Evolutionary conservation across 1,284 basidiomycete genomes (phyloP).

Genomic region (Athelia psychrophila): DNA sequence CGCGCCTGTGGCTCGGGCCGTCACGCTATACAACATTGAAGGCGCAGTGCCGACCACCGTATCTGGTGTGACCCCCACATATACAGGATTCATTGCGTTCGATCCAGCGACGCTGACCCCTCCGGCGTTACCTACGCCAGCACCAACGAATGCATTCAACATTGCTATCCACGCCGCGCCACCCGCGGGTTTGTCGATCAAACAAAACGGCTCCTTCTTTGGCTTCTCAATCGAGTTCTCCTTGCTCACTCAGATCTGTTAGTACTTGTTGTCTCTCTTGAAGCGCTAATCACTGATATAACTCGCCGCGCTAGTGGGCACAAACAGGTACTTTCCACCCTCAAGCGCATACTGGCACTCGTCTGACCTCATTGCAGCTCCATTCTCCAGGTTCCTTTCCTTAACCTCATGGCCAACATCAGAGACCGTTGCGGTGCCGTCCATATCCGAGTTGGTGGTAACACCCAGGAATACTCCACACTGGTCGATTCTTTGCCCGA

Average conservation of each 20-base stretch:
- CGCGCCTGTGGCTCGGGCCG: conserved; percentile 2
- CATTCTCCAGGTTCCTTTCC: conserved; percentile 39
- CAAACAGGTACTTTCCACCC: conserved; percentile 15
- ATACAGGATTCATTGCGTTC: conserved; percentile 5
- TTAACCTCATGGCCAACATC: conserved; percentile 55
- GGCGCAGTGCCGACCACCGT: not conserved
- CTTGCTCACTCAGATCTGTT: conserved; percentile 43
- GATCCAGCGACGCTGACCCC: conserved; percentile 5
- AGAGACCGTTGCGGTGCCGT: conserved; percentile 42
- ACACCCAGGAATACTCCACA: conserved; percentile 49
- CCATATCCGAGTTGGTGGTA: conserved; percentile 53
- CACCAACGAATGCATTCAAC: conserved; percentile 21
- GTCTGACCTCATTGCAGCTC: not conserved
- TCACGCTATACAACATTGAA: conserved; percentile 7
- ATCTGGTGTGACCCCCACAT: not conserved
- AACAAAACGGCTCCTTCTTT: conserved; percentile 44
- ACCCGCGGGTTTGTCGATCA: conserved; percentile 28
- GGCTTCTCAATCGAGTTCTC: conserved; percentile 59
- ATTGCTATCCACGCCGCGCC: not conserved
- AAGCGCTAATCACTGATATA: not conserved
- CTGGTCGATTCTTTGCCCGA: conserved; percentile 24
- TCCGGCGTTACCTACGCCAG: conserved; percentile 6
- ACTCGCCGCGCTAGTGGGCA: conserved; percentile 25
- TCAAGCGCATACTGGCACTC: not conserved
- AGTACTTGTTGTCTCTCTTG: conserved; percentile 17